Evolutionary conservation across 768 basidiomycete species (phyloP), one percentile per base, ranked within the genome.

Genomic region (Mycena amicta): DNA sequence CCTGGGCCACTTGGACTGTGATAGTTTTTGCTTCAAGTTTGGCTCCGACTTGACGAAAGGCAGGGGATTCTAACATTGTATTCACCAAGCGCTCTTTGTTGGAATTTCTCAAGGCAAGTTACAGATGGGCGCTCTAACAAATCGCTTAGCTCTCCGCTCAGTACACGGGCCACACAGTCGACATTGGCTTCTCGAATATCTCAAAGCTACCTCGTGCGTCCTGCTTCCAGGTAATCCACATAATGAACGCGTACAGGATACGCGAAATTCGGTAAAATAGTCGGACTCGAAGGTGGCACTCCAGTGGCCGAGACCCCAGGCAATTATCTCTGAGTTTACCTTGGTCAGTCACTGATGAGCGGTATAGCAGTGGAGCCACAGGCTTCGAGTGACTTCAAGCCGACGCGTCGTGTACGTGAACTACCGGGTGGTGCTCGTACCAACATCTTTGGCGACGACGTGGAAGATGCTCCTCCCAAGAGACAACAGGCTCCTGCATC

Each of bases 1-100:
- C 63, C 75, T 92, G 20, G 90, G 90, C 59, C 82, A 89, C 84
- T 76, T 92, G 62, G 90, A 92, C 72, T 92, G 90, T 90, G 90
- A 92, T 67, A 69, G 73, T 13, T n/a, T n/a, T n/a, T n/a, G n/a
- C n/a, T n/a, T n/a, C n/a, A n/a, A n/a, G n/a, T n/a, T n/a, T n/a
- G n/a, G n/a, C n/a, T n/a, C n/a, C n/a, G n/a, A n/a, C n/a, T n/a
- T n/a, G n/a, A n/a, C n/a, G n/a, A n/a, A n/a, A n/a, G n/a, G n/a
- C n/a, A n/a, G n/a, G n/a, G n/a, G n/a, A n/a, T n/a, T n/a, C 87
- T 49, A 83, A 73, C 59, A 89, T 92, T 60, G 84, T 92, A 27
- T 92, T 92, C 69, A 92, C 89, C 15, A 92, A 92, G 67, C 83
- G 90, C 39, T 76, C 83, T 41, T 74, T 92, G 61, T 77, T 91